Base-by-base conservation (phyloP, 1,139 yeast genomes). In the Candida sojae region DNA sequence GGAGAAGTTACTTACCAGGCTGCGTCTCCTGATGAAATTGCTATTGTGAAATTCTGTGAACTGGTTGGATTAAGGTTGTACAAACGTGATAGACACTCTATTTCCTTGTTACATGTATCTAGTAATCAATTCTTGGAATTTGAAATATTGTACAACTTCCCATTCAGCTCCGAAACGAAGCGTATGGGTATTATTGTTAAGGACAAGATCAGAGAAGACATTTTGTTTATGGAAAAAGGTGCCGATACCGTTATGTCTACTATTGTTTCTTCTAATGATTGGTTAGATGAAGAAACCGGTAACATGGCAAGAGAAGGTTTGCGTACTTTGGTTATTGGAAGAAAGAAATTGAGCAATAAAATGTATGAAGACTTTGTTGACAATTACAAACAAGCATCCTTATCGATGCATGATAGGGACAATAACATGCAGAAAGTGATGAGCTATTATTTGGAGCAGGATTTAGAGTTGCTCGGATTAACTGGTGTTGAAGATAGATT, bases 261-360 rank as follows among this genome's bases (percentile, higher is more conserved):
- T 34, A 89, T 93, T 53, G 98, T 95, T 9, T 84, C 81, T 56
- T 78, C 80, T 38, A 92, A 86, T 62, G 98, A 93, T 63, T 95
- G 99, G 99, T 71, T 95, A 17, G 99, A 95, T 49, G 99, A 95
- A 68, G 99, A 95, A 67, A 89, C 96, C 0, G 86, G 92, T 21
- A 95, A 95, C 60, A 91, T 95, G 97, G 99, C 99, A 1, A 82
- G 99, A 54, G 99, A 95, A 69, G 99, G 99, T 9, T 75, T 95
- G 53, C 82, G 99, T 62, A 95, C 99, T 0, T 77, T 95, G 58
- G 99, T 95, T 1, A 83, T 95, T 57, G 98, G 93, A 23, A 78
- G 96, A 48, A 91, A 90, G 66, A 83, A 77, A 57, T 67, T 95
- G 42, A 73, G 78, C 10, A 59, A 64, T 10, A 77, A 79, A 45